These are phyloP conservation scores for Mentha longifolia DNA, from an alignment of 257 asterid genomes.

Conservation along the genomic window DNA sequence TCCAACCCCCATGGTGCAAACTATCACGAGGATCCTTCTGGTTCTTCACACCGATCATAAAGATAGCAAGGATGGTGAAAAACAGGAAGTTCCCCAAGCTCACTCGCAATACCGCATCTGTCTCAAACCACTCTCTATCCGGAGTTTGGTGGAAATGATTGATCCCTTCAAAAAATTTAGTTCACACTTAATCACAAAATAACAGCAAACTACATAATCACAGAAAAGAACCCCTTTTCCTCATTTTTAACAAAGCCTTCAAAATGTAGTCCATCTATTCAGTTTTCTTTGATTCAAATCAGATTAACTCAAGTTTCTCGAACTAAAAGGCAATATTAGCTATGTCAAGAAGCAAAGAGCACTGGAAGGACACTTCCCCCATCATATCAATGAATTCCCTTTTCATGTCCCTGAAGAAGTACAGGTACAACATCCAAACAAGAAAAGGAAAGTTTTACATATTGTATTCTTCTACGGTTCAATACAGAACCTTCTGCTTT, in stretches of 20 bases:
- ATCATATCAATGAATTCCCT: not conserved
- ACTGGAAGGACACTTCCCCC: not conserved
- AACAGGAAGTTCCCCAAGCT: constrained; percentile 95
- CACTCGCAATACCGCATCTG: constrained; percentile 93
- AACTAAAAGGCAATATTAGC: not conserved
- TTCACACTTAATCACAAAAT: constrained; percentile 3
- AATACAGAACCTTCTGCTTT: not conserved
- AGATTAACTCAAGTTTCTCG: constrained; percentile 8
- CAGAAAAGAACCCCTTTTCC: constrained; percentile 8
- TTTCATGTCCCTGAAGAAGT: not conserved
- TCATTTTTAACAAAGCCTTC: not conserved
- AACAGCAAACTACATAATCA: not conserved
- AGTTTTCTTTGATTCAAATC: not conserved
- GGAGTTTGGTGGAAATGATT: constrained; percentile 91
- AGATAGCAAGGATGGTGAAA: constrained; percentile 75
- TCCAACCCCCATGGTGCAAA: constrained; percentile 97
- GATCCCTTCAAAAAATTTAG: constrained; percentile 65
- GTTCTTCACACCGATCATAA: constrained; percentile 87
- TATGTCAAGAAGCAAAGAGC: constrained; percentile 13
- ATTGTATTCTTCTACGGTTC: constrained; percentile 12
- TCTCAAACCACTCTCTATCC: constrained; percentile 94
- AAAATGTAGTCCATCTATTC: not conserved
- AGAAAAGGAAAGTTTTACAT: not conserved
- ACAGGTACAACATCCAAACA: not conserved
- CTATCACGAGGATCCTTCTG: constrained; percentile 93